These are phyloP conservation scores for Macrotyloma uniflorum DNA, from an alignment of 306 rosid genomes.

Conservation along the genomic window DNA sequence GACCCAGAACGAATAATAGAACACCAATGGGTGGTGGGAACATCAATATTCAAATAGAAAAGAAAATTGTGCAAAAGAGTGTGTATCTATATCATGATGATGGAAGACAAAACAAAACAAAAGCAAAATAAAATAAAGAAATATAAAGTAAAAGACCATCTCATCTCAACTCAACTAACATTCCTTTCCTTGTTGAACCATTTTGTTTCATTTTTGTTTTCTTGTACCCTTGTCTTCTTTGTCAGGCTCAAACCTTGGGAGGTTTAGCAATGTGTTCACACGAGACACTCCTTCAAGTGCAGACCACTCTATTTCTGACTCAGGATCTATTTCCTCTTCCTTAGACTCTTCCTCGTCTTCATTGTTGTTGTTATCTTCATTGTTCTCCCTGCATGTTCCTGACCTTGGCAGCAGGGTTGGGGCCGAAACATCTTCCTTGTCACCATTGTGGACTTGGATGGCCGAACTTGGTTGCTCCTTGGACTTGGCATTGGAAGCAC, in stretches of 20 bases:
- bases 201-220: slow-evolving; percentile 51
- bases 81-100: slow-evolving; percentile 32
- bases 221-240: slow-evolving; percentile 57
- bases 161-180: not conserved
- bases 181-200: slow-evolving; percentile 35
- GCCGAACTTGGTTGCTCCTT: slow-evolving; percentile 49
- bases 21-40: slow-evolving; percentile 26
- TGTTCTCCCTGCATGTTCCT: slow-evolving; percentile 51
- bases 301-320: slow-evolving; percentile 77
- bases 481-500: slow-evolving; percentile 56
- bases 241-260: slow-evolving; percentile 89
- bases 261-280: slow-evolving; percentile 85
- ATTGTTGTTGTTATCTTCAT: slow-evolving; percentile 46
- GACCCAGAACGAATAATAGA: not conserved
- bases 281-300: slow-evolving; percentile 98
- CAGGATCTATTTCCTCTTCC: slow-evolving; percentile 60
- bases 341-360: slow-evolving; percentile 52
- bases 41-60: slow-evolving; percentile 35
- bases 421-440: slow-evolving; percentile 37
- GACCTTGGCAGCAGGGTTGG: slow-evolving; percentile 51
- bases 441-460: slow-evolving; percentile 40
- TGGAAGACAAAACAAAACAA: not conserved
- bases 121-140: not conserved
- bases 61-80: slow-evolving; percentile 18
- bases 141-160: slow-evolving; percentile 19